Base-by-base conservation (phyloP, 768 basidiomycete genomes). In the Agrocybe chaxingu region DNA sequence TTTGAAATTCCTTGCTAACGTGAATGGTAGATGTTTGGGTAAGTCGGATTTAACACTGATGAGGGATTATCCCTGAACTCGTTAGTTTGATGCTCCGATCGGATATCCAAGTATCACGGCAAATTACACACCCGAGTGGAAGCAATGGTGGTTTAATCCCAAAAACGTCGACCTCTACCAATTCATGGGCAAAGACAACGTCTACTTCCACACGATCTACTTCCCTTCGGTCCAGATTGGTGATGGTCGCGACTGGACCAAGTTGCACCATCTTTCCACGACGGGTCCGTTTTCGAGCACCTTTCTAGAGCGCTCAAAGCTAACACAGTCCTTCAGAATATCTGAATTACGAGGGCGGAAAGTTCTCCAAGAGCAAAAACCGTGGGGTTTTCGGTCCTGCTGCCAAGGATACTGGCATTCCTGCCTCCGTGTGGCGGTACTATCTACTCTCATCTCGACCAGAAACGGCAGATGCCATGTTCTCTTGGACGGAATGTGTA, bases 131-230 rank as follows among this genome's bases (percentile, higher is more conserved):
- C 75, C 87, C 13, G 87, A 97, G 55, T 99, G 97, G 97, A 84
- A 87, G 67, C 78, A 84, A 66, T 99, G 97, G 97, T 99, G 97
- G 97, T 84, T 89, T 62, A 88, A 95, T 62, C 89, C 87, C 1
- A 76, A 91, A 57, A 77, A 98, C 59, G 94, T 99, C 51, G 77
- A 82, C 58, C 74, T 98, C 45, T 97, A 92, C 72, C 96, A 99
- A 68, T 99, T 99, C 77, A 99, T 99, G 97, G 97, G 97, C 64
- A 99, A 99, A 73, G 96, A 98, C 66, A 98, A 94, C 55, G 92
- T 95, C 44, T 98, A 96, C 69, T 99, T 99, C 82, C 97, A 99
- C 68, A 92, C 92, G 0, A 83, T 99, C 36, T 92, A 92, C 60
- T 99, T 85, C 75, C 96, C 97, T 29, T 86, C 92, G 3, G 84